Evolutionary conservation across 2,329 filamentous ascomycete species (phyloP).

Genomic region (Cladosporium sp.): DNA sequence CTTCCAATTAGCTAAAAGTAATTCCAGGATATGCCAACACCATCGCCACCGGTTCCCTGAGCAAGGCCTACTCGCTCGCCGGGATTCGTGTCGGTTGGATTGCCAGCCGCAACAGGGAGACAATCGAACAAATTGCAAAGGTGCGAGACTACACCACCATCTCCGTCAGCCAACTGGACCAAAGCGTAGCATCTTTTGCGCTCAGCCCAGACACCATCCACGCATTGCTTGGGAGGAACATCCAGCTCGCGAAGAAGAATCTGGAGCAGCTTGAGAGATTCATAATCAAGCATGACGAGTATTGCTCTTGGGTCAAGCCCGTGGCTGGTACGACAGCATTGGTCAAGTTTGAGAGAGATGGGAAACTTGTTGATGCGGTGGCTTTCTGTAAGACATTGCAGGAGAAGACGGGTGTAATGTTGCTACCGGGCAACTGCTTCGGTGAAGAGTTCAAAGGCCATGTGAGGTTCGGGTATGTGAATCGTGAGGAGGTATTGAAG

Average conservation of each 20-base stretch:
- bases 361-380: constrained; percentile 64
- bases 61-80: constrained; percentile 78
- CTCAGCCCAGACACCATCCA: constrained; percentile 62
- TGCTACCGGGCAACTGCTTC: constrained; percentile 74
- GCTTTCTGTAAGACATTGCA: constrained; percentile 65
- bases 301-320: constrained; percentile 68
- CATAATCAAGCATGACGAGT: constrained; percentile 57
- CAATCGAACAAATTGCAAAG: constrained; percentile 60
- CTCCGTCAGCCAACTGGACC: constrained; percentile 76
- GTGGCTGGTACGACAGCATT: constrained; percentile 77
- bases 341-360: constrained; percentile 60
- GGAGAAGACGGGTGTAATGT: constrained; percentile 64
- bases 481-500: constrained; percentile 63
- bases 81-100: constrained; percentile 82
- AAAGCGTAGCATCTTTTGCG: constrained; percentile 71
- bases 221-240: constrained; percentile 58
- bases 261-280: constrained; percentile 62
- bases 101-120: constrained; percentile 56
- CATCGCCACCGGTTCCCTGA: constrained; percentile 74
- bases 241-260: constrained; percentile 63
- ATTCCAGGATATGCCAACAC: constrained; percentile 58
- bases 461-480: constrained; percentile 72
- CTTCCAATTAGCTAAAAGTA: neutral
- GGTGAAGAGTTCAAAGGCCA: constrained; percentile 69
- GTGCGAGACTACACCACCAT: constrained; percentile 82